Evolutionary conservation across 176 grass and related monocot species (phyloP).

Genomic region (Avena atlantica): DNA sequence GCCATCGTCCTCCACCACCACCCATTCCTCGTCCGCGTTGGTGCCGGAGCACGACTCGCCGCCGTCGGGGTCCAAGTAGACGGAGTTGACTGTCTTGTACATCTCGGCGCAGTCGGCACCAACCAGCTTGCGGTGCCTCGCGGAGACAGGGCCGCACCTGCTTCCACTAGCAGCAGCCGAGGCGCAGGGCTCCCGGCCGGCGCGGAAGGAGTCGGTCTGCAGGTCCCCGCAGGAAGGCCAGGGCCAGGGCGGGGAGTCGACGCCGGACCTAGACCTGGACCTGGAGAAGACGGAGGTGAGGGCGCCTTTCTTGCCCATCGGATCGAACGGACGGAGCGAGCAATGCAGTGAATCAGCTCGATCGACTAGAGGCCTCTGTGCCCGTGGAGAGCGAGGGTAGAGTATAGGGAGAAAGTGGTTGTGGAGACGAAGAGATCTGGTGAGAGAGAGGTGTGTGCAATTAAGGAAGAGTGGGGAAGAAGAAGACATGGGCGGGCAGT

Average conservation of each 20-base stretch:
- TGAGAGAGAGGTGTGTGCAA: constrained; percentile 20
- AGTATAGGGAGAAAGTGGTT: constrained; percentile 20
- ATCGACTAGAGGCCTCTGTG: background rate
- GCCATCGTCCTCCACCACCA: constrained; percentile 27
- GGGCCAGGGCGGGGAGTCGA: constrained; percentile 40
- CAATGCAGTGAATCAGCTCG: constrained; percentile 24
- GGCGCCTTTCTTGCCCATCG: constrained; percentile 58
- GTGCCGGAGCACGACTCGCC: constrained; percentile 2
- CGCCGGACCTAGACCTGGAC: constrained; percentile 36
- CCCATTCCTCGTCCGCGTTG: background rate
- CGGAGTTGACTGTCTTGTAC: constrained; percentile 66
- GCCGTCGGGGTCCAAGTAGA: constrained; percentile 49
- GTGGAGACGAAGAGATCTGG: background rate
- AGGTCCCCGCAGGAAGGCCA: constrained; percentile 63
- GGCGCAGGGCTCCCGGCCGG: constrained; percentile 27
- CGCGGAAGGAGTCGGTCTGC: constrained; percentile 61
- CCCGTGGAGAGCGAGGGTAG: background rate
- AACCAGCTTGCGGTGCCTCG: background rate
- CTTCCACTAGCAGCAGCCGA: background rate
- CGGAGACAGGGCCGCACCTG: background rate
- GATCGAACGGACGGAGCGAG: background rate
- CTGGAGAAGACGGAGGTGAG: constrained; percentile 60
- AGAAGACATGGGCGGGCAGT: constrained; percentile 16
- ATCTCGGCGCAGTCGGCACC: constrained; percentile 10
- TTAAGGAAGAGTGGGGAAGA: constrained; percentile 33